phyloP scores from a whole-genome alignment of 1,139 yeast species.

The Yamadazyma diospyri region DNA sequence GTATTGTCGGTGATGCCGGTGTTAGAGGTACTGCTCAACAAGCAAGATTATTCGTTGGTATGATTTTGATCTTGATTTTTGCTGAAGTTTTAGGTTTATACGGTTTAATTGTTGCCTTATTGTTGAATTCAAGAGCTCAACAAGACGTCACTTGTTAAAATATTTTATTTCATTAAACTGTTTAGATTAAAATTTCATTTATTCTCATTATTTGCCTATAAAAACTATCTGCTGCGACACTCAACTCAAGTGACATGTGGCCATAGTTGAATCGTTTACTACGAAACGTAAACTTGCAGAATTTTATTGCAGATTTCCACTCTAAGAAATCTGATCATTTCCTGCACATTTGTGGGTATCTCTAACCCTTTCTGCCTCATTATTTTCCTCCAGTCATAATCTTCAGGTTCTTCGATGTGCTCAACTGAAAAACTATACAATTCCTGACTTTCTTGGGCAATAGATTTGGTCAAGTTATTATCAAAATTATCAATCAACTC shows the following conservation, averaged over 20 bases:
- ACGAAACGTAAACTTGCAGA: constrained; percentile 36
- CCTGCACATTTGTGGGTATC: constrained; percentile 24
- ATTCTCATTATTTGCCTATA: constrained; percentile 7
- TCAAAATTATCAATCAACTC: constrained; percentile 50
- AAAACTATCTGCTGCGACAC: neutral
- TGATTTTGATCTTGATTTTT: constrained; percentile 90
- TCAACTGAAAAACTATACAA: constrained; percentile 29
- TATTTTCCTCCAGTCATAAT: constrained; percentile 29
- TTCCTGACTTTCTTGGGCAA: constrained; percentile 27
- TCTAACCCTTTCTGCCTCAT: constrained; percentile 5
- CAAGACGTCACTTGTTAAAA: constrained; percentile 80
- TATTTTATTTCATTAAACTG: constrained; percentile 1
- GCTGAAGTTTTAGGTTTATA: constrained; percentile 97
- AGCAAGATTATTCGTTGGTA: constrained; percentile 93
- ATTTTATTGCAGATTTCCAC: constrained; percentile 31
- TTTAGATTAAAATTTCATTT: constrained; percentile 2
- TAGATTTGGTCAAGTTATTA: constrained; percentile 14
- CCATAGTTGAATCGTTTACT: neutral
- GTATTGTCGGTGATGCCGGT: constrained; percentile 98
- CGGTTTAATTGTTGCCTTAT: constrained; percentile 95
- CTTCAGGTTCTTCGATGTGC: constrained; percentile 4
- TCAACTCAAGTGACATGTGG: neutral
- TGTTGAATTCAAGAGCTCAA: constrained; percentile 95
- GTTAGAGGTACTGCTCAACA: constrained; percentile 96
- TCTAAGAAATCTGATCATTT: constrained; percentile 27